Percentiles rank a stretch among this genome's conserved stretches.
Conservation (phyloP, 805 yeast genomes). For the Candida quercuum region DNA sequence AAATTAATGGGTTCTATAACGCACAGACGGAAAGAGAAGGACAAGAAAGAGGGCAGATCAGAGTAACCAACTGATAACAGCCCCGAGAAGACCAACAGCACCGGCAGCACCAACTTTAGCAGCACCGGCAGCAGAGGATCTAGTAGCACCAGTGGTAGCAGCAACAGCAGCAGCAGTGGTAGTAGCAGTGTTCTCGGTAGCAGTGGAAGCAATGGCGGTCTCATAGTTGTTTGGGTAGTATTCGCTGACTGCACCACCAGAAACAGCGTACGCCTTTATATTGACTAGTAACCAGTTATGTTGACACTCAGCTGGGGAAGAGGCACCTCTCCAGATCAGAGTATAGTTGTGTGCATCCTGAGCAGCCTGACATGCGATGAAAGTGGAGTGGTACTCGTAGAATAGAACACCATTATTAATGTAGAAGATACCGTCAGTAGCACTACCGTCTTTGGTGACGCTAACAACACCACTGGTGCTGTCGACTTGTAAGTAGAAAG, state of each 20-base stretch:
- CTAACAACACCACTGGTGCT: constrained; percentile 10
- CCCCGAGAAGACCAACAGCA: constrained; percentile 1
- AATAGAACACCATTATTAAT: constrained; percentile 6
- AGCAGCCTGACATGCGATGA: constrained; percentile 16
- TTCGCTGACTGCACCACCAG: constrained; percentile 6
- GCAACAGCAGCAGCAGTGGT: constrained; percentile 10
- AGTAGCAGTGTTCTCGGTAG: constrained; percentile 15
- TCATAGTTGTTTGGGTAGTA: constrained; percentile 14
- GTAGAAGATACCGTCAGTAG: constrained; percentile 13
- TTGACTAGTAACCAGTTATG: constrained; percentile 16
- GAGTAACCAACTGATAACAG: neutral
- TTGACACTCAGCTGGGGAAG: constrained; percentile 15
- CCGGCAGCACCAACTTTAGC: constrained; percentile 5
- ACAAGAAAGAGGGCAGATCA: neutral
- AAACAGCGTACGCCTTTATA: constrained; percentile 8
- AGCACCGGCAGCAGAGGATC: constrained; percentile 2
- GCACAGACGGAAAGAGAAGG: constrained; percentile 1
- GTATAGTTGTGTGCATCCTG: constrained; percentile 7
- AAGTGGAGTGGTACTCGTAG: constrained; percentile 17
- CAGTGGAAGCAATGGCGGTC: constrained; percentile 17
- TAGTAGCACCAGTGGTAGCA: constrained; percentile 1
- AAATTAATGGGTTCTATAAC: too few relatives aligned
- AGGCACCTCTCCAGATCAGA: constrained; percentile 21
- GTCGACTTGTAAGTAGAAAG: constrained; percentile 9
- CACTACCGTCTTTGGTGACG: constrained; percentile 4